Evolutionary conservation across 495 filamentous ascomycete species (phyloP).

Genomic region (Letharia lupina): DNA sequence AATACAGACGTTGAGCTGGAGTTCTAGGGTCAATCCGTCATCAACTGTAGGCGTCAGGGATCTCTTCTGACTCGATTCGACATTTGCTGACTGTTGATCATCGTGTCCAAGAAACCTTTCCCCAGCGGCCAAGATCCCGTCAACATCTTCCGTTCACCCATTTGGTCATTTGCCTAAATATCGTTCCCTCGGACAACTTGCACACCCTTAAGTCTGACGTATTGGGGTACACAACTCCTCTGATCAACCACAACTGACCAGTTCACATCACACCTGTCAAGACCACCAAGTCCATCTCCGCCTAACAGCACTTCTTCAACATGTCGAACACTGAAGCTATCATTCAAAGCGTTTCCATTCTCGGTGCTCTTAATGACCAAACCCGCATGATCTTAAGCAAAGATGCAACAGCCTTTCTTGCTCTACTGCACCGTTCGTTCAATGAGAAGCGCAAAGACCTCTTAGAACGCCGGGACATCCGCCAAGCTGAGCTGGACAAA

Average conservation of each 20-base stretch:
- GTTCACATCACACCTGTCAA: neutral
- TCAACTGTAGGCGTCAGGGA: too few species aligned
- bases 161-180: neutral
- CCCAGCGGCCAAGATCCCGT: conserved; percentile 9
- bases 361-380: conserved; percentile 66
- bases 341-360: conserved; percentile 80
- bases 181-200: neutral
- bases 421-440: conserved; percentile 90
- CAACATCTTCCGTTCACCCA: conserved; percentile 17
- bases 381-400: conserved; percentile 87
- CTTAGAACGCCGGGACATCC: conserved; percentile 72
- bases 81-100: neutral
- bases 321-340: conserved; percentile 69
- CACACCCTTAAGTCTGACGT: neutral
- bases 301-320: conserved; percentile 21
- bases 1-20: too few species aligned
- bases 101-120: conserved; percentile 1
- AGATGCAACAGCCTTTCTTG: conserved; percentile 85
- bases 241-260: neutral
- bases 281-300: neutral
- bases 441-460: conserved; percentile 83
- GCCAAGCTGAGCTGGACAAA: conserved; percentile 92
- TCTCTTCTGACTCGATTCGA: neutral
- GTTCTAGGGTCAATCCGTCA: too few species aligned
- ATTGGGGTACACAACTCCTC: neutral